These are phyloP conservation scores for Glycine latifolia DNA, from an alignment of 306 rosid genomes.

Conservation along the genomic window DNA sequence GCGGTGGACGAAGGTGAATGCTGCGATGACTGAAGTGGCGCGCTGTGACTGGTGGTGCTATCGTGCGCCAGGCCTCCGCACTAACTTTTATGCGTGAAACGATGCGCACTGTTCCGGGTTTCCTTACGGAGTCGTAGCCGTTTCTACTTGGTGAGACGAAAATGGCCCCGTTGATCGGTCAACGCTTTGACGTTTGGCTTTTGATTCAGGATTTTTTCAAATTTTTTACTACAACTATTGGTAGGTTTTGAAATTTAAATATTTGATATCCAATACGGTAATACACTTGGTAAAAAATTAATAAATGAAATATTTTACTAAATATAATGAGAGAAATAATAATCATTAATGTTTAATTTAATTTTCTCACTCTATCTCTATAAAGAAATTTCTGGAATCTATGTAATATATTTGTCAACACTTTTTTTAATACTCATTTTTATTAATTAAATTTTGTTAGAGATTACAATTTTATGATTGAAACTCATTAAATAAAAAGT, in stretches of 20 bases:
- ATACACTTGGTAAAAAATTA: neutral
- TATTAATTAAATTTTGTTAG: no score
- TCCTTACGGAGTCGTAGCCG: slow-evolving; percentile 42
- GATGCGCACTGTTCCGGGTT: slow-evolving; percentile 35
- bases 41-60: slow-evolving; percentile 39
- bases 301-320: neutral
- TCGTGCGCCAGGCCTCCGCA: slow-evolving; percentile 48
- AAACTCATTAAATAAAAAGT: no score
- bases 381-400: neutral
- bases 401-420: neutral
- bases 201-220: neutral
- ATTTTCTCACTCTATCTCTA: neutral
- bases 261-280: no score
- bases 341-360: neutral
- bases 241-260: neutral
- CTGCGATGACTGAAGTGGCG: slow-evolving; percentile 56
- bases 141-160: slow-evolving; percentile 22
- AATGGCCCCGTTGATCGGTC: neutral
- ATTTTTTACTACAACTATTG: neutral
- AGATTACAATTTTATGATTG: no score
- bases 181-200: neutral
- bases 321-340: neutral
- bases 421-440: no score
- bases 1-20: slow-evolving; percentile 29
- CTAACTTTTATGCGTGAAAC: slow-evolving; percentile 53